phyloP scores from a whole-genome alignment of 2,329 filamentous ascomycete species.

The Apiospora arundinis region DNA sequence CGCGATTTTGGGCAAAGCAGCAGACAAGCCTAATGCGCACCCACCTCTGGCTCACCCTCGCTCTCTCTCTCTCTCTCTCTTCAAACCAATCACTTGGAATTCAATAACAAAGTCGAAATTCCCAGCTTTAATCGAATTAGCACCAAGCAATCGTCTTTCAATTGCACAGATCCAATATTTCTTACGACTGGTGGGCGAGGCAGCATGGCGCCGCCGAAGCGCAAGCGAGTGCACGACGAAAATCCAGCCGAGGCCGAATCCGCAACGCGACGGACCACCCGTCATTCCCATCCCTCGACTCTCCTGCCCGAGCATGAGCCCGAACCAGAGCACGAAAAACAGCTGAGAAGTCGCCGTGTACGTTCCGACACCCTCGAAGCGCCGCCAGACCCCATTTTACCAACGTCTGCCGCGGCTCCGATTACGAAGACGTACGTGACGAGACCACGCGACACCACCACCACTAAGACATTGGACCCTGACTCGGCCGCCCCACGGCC shows the following conservation, averaged over 20 bases:
- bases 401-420: constrained; percentile 22
- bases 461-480: constrained; percentile 16
- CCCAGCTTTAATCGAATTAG: background rate
- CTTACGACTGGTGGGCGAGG: background rate
- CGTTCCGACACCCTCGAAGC: constrained; percentile 31
- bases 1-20: background rate
- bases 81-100: background rate
- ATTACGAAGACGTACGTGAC: constrained; percentile 29
- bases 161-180: too few relatives aligned
- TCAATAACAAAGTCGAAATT: background rate
- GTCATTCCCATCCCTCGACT: constrained; percentile 31
- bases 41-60: background rate
- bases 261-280: constrained; percentile 37
- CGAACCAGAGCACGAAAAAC: constrained; percentile 28
- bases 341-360: constrained; percentile 37
- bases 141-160: background rate
- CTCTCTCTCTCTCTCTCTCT: background rate
- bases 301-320: background rate
- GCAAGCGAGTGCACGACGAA: constrained; percentile 38
- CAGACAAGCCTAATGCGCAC: background rate
- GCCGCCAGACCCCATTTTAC: constrained; percentile 27
- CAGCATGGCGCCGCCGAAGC: constrained; percentile 40
- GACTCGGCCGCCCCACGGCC: background rate
- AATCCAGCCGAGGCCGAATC: constrained; percentile 23
- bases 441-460: constrained; percentile 12